Conservation (phyloP, 2,329 filamentous ascomycete genomes). For the Cladosporium sp. region DNA sequence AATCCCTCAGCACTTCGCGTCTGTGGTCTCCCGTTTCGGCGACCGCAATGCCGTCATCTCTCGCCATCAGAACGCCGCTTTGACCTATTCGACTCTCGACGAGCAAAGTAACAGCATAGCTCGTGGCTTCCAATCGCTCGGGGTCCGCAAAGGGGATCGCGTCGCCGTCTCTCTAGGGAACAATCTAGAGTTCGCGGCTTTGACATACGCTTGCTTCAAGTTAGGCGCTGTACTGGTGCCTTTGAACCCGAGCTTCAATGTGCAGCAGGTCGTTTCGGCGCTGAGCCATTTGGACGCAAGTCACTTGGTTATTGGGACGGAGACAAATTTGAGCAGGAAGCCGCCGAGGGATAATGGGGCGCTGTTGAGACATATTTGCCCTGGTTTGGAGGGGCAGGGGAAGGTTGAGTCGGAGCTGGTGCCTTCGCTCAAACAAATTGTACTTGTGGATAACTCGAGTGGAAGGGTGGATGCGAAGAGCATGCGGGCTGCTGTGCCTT, state of each 20-base stretch:
- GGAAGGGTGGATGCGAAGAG: constrained; percentile 46
- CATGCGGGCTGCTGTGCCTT: constrained; percentile 43
- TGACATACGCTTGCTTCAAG: constrained; percentile 89
- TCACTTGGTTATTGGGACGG: constrained; percentile 76
- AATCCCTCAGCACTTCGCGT: constrained; percentile 66
- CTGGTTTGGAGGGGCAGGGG: constrained; percentile 21
- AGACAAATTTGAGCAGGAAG: constrained; percentile 74
- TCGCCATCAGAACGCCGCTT: constrained; percentile 55
- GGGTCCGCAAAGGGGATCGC: constrained; percentile 75
- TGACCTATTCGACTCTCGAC: constrained; percentile 75
- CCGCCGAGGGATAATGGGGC: constrained; percentile 55
- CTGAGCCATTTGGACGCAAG: constrained; percentile 68
- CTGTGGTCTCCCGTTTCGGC: constrained; percentile 59
- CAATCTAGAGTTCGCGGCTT: constrained; percentile 72
- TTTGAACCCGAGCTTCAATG: constrained; percentile 84
- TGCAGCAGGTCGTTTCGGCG: constrained; percentile 70
- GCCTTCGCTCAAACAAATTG: constrained; percentile 64
- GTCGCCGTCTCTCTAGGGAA: constrained; percentile 87
- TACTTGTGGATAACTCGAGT: constrained; percentile 73
- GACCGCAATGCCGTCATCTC: constrained; percentile 60
- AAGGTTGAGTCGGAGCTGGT: constrained; percentile 53
- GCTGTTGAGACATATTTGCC: constrained; percentile 46
- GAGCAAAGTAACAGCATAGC: constrained; percentile 70
- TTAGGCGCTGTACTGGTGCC: constrained; percentile 90
- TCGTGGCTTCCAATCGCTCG: constrained; percentile 59